Evolutionary conservation across 768 basidiomycete genomes (phyloP).

Genomic region (Lactarius deliciosus): DNA sequence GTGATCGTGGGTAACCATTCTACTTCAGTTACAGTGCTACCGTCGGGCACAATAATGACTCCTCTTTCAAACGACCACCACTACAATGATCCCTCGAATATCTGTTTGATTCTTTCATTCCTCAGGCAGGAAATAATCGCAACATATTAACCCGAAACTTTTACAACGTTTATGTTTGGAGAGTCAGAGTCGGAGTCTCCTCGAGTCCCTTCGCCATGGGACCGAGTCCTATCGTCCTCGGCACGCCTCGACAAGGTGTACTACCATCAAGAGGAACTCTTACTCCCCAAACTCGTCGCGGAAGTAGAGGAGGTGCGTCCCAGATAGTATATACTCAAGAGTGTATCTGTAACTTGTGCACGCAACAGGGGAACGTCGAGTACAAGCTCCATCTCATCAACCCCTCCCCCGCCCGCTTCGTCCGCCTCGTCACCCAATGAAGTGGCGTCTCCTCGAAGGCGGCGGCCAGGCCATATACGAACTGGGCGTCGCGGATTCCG

Average conservation of each 20-base stretch:
- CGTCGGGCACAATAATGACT: not conserved
- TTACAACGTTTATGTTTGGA: constrained; percentile 61
- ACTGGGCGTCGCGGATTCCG: constrained; percentile 75
- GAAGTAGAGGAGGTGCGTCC: constrained; percentile 63
- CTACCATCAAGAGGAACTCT: constrained; percentile 33
- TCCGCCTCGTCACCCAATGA: constrained; percentile 91
- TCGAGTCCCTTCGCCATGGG: constrained; percentile 81
- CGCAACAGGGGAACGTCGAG: constrained; percentile 81
- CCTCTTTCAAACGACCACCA: not conserved
- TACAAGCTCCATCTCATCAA: constrained; percentile 90
- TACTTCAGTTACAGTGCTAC: too few species aligned
- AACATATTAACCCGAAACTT: not conserved
- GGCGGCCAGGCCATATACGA: constrained; percentile 58
- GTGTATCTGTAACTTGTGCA: not conserved
- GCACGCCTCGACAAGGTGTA: constrained; percentile 35
- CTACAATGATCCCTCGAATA: constrained; percentile 61
- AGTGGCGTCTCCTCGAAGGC: constrained; percentile 77
- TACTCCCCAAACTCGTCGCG: constrained; percentile 66
- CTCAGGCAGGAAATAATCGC: constrained; percentile 14
- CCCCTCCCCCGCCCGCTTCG: constrained; percentile 73
- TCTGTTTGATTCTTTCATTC: constrained; percentile 32
- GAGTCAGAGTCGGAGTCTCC: constrained; percentile 82
- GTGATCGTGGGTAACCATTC: constrained; percentile 20
- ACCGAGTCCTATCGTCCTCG: constrained; percentile 58
- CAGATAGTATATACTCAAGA: not conserved